A percentile compares a stretch with the other conserved stretches of the same genome.
Evolutionary conservation across 164 flowering plant genomes (phyloP).

Genomic region (Stephania japonica): DNA sequence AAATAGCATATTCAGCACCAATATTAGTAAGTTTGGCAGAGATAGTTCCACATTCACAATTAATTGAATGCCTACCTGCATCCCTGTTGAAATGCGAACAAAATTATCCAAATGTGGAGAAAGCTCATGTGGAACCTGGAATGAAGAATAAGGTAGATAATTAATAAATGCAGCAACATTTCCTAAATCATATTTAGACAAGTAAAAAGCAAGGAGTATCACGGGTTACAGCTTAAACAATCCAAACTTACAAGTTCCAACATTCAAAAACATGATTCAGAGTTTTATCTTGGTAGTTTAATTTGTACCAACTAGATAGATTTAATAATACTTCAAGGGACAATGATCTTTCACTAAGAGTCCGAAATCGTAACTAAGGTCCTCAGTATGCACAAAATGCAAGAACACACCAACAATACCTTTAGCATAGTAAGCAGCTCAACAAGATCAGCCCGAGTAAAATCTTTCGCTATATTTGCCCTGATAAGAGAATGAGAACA

Average conservation of each 20-base stretch:
- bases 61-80: slow-evolving; percentile 53
- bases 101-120: slow-evolving; percentile 68
- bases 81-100: slow-evolving; percentile 71
- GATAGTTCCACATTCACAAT: background rate
- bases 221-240: no score
- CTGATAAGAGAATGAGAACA: slow-evolving; percentile 36
- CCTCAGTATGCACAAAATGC: background rate
- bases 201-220: background rate
- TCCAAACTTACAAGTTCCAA: background rate
- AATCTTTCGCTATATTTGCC: slow-evolving; percentile 58
- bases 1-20: background rate
- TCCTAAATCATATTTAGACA: background rate
- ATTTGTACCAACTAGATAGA: no score
- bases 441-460: slow-evolving; percentile 67
- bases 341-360: no score
- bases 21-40: background rate
- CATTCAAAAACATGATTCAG: no score
- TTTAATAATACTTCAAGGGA: no score
- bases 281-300: no score
- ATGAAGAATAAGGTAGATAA: slow-evolving; percentile 1
- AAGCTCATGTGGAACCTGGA: slow-evolving; percentile 70
- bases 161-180: background rate
- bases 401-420: slow-evolving; percentile 32
- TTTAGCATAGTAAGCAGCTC: slow-evolving; percentile 43
- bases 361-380: no score